A percentile compares a stretch with the other conserved stretches of the same genome.
These are phyloP conservation scores for Clathrospora elynae DNA, from an alignment of 2,329 filamentous ascomycete genomes.

Conservation along the genomic window DNA sequence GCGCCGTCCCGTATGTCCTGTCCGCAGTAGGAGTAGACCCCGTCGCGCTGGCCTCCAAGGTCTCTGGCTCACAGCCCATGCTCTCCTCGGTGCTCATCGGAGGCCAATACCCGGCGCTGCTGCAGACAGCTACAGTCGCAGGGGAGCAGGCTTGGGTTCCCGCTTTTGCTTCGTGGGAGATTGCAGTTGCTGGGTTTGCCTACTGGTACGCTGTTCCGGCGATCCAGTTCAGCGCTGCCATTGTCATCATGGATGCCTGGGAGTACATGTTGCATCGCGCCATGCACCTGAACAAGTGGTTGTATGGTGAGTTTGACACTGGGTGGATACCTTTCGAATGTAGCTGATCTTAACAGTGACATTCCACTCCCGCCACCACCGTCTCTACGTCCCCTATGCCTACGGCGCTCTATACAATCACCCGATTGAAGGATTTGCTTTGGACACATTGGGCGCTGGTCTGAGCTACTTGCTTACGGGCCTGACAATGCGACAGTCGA, in stretches of 20 bases:
- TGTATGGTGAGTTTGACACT: constrained; percentile 74
- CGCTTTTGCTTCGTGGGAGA: constrained; percentile 83
- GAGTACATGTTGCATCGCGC: constrained; percentile 95
- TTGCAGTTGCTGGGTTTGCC: constrained; percentile 72
- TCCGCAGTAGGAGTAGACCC: constrained; percentile 77
- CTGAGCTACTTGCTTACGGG: constrained; percentile 79
- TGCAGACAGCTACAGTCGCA: constrained; percentile 61
- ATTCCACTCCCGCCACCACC: constrained; percentile 94
- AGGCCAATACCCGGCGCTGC: constrained; percentile 77
- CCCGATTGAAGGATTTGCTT: constrained; percentile 87
- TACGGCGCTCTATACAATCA: constrained; percentile 98
- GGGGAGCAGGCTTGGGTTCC: constrained; percentile 62
- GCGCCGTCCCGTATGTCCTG: constrained; percentile 74
- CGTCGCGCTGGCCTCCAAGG: constrained; percentile 72
- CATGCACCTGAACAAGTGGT: constrained; percentile 97
- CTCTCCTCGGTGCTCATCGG: constrained; percentile 78
- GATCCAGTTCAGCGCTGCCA: constrained; percentile 75
- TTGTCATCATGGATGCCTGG: constrained; percentile 88
- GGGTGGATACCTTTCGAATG: background rate
- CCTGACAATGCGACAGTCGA: constrained; percentile 84
- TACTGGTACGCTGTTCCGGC: constrained; percentile 80
- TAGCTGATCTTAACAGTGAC: constrained; percentile 60
- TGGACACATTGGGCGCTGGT: constrained; percentile 88
- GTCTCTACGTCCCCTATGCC: constrained; percentile 95
- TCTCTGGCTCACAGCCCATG: constrained; percentile 72